phyloP scores from a whole-genome alignment of 2,329 filamentous ascomycete species.

The Chaetomiaceae sp. region DNA sequence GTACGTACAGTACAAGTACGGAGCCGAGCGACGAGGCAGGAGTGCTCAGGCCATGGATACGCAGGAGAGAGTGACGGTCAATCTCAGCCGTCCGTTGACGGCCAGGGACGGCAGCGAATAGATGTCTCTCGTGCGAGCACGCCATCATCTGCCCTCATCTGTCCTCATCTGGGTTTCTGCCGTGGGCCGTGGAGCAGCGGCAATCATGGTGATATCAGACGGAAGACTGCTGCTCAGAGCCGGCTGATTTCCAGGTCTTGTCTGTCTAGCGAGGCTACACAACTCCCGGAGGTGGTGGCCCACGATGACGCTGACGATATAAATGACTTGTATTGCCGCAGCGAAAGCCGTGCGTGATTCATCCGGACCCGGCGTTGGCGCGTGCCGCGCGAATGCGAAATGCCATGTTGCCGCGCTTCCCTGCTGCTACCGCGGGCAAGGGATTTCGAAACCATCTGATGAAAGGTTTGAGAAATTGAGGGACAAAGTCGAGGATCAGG shows the following conservation, averaged over 20 bases:
- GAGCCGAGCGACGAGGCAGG: neutral
- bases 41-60: slow-evolving; percentile 12
- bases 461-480: neutral
- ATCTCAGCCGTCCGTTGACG: slow-evolving; percentile 10
- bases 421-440: neutral
- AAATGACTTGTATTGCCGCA: neutral
- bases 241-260: slow-evolving; percentile 9
- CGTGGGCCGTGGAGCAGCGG: slow-evolving; percentile 1
- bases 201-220: slow-evolving; percentile 13
- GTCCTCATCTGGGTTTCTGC: no score
- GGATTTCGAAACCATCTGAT: neutral
- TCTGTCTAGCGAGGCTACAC: slow-evolving; percentile 20
- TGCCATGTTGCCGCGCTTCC: neutral
- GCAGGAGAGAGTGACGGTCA: slow-evolving; percentile 2
- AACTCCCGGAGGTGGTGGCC: slow-evolving; percentile 9
- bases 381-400: neutral
- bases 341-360: neutral
- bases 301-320: slow-evolving; percentile 3
- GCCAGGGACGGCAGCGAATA: slow-evolving; percentile 16
- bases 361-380: slow-evolving; percentile 1
- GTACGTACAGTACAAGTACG: slow-evolving; percentile 1
- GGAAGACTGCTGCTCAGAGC: slow-evolving; percentile 10
- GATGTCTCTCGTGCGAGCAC: slow-evolving; percentile 13
- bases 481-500: neutral
- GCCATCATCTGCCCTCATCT: slow-evolving; percentile 7